Conservation (phyloP, 768 basidiomycete genomes). For the Tricholoma matsutake region DNA sequence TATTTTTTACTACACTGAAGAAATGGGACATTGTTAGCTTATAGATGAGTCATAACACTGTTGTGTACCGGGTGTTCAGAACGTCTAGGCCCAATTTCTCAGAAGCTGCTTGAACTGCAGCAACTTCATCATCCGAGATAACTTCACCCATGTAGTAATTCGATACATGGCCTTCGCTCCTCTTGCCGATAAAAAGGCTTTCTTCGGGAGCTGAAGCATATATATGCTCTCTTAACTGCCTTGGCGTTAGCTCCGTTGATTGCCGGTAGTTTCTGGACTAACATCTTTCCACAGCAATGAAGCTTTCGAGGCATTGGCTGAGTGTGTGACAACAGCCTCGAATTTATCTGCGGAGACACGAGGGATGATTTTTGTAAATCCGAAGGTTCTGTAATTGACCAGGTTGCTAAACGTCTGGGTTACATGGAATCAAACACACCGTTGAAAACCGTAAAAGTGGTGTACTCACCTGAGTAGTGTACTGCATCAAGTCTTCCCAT, state of each 20-base stretch:
- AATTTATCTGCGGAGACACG: conserved; percentile 63
- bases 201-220: conserved; percentile 65
- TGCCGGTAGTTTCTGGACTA: conserved; percentile 13
- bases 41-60: not conserved
- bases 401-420: conserved; percentile 55
- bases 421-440: not conserved
- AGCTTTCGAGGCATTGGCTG: conserved; percentile 55
- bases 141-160: conserved; percentile 82
- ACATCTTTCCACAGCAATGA: conserved; percentile 63
- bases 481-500: conserved; percentile 71
- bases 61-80: conserved; percentile 71
- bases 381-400: conserved; percentile 78
- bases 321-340: conserved; percentile 55
- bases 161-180: conserved; percentile 69
- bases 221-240: conserved; percentile 70
- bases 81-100: conserved; percentile 76
- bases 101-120: conserved; percentile 67
- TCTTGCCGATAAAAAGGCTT: conserved; percentile 77
- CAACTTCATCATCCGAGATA: conserved; percentile 76
- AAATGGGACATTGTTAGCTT: not conserved
- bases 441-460: not conserved
- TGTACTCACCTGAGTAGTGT: conserved; percentile 60
- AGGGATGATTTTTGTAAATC: conserved; percentile 84
- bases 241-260: not conserved
- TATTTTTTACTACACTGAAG: conserved; percentile 67